Conservation (phyloP, 768 basidiomycete genomes). For the Kwoniella bestiolae region DNA sequence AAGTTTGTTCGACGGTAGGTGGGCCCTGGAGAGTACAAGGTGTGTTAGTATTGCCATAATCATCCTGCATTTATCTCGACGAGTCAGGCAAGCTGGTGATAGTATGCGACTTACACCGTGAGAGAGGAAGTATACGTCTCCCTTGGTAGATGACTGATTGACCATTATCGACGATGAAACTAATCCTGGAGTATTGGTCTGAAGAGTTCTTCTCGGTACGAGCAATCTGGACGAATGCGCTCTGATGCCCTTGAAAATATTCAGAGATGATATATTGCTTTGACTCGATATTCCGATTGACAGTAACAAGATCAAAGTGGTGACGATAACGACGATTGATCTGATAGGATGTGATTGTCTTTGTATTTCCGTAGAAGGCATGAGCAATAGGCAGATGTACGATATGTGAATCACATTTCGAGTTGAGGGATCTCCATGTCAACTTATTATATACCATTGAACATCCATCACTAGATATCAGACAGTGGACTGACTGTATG, state of each 20-base stretch:
- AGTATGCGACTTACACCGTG: slow-evolving; percentile 51
- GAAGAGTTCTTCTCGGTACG: not conserved
- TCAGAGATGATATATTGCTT: not conserved
- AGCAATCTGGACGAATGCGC: not conserved
- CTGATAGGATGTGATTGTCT: not conserved
- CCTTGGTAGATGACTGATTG: slow-evolving; percentile 10
- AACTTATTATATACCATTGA: too few species aligned
- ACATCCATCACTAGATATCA: too few species aligned
- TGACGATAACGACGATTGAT: not conserved
- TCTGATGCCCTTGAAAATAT: not conserved
- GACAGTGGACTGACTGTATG: too few species aligned
- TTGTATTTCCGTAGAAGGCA: not conserved
- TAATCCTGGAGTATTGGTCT: not conserved
- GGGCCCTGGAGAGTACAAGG: slow-evolving; percentile 44
- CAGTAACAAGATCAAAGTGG: not conserved
- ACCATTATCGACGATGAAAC: not conserved
- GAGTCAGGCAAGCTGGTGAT: too few species aligned
- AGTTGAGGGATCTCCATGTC: too few species aligned
- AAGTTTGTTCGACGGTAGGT: slow-evolving; percentile 43
- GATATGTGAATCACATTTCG: too few species aligned
- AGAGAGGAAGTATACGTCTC: slow-evolving; percentile 54
- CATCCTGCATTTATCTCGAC: too few species aligned
- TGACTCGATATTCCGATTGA: not conserved
- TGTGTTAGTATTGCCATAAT: too few species aligned
- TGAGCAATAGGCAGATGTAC: too few species aligned